Conservation (phyloP, 2,329 filamentous ascomycete genomes). For the Spiromastix sp. region DNA sequence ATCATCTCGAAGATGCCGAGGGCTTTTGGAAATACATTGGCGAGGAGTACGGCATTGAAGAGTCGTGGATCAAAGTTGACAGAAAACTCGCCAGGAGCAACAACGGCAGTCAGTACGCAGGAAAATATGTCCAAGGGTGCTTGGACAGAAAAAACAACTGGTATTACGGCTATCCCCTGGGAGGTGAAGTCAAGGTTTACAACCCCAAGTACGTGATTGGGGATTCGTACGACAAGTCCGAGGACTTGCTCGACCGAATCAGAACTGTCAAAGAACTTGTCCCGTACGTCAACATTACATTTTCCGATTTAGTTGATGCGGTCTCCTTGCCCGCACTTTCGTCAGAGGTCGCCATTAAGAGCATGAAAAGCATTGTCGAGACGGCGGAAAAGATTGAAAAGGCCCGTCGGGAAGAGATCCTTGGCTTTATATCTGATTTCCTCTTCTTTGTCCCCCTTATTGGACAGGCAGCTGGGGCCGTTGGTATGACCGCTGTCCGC, state of each 20-base stretch:
- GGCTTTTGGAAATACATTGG: neutral
- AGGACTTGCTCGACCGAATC: conserved; percentile 1
- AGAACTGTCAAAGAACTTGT: neutral
- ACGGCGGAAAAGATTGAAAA: neutral
- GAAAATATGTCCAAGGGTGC: neutral
- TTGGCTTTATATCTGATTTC: neutral
- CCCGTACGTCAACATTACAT: neutral
- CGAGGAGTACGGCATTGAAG: conserved; percentile 2
- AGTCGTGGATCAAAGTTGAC: conserved; percentile 1
- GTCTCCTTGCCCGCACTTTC: neutral
- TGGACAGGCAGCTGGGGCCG: neutral
- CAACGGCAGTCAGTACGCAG: conserved; percentile 1
- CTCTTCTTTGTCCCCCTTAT: neutral
- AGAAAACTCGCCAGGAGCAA: neutral
- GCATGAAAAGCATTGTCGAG: neutral
- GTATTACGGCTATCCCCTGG: neutral
- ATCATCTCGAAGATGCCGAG: neutral
- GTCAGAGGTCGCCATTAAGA: neutral
- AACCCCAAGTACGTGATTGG: conserved; percentile 4
- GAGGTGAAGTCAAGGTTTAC: neutral
- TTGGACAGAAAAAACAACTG: neutral
- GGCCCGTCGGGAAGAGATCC: neutral
- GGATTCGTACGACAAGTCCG: neutral
- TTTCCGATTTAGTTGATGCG: neutral
- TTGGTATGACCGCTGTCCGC: neutral